A percentile compares a stretch with the other conserved stretches of the same genome.
These are phyloP conservation scores for Pseudopithomyces chartarum DNA, from an alignment of 2,329 filamentous ascomycete genomes.

Conservation along the genomic window DNA sequence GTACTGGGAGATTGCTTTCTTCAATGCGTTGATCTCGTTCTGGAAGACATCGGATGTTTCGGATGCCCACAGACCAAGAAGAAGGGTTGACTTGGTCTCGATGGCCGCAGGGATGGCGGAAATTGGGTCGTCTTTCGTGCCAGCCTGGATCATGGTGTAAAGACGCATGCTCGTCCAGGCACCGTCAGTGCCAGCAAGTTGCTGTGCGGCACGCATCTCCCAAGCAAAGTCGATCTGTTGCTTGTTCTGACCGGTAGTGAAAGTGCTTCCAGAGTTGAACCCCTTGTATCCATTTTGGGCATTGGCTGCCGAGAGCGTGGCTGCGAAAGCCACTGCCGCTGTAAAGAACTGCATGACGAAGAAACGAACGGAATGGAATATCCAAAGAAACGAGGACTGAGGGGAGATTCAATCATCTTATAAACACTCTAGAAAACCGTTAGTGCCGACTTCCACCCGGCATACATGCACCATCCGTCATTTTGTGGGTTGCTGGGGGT, in stretches of 20 bases:
- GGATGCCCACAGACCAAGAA: conserved; percentile 84
- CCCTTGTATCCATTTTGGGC: conserved; percentile 48
- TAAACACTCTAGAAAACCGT: not conserved
- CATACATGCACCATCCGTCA: not conserved
- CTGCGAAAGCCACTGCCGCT: not conserved
- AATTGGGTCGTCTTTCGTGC: conserved; percentile 57
- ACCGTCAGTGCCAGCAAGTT: conserved; percentile 65
- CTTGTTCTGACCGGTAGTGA: conserved; percentile 64
- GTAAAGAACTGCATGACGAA: not conserved
- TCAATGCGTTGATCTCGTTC: conserved; percentile 75
- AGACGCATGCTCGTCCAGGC: conserved; percentile 69
- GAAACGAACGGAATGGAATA: not conserved
- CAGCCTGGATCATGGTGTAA: conserved; percentile 74
- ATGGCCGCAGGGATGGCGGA: conserved; percentile 71
- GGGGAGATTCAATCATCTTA: not conserved
- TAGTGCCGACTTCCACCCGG: not conserved
- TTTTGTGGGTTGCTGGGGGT: not conserved
- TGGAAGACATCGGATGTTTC: conserved; percentile 65
- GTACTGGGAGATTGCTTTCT: conserved; percentile 69
- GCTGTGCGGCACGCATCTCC: conserved; percentile 69
- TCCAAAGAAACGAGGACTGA: too few species aligned
- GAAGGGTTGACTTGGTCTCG: conserved; percentile 73
- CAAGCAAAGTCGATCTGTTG: conserved; percentile 68
- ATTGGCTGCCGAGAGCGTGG: not conserved
- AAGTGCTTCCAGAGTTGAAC: conserved; percentile 73